Evolutionary conservation across 2,329 filamentous ascomycete species (phyloP), one percentile per base, ranked within the genome.

Genomic region (Xylaria sp.): DNA sequence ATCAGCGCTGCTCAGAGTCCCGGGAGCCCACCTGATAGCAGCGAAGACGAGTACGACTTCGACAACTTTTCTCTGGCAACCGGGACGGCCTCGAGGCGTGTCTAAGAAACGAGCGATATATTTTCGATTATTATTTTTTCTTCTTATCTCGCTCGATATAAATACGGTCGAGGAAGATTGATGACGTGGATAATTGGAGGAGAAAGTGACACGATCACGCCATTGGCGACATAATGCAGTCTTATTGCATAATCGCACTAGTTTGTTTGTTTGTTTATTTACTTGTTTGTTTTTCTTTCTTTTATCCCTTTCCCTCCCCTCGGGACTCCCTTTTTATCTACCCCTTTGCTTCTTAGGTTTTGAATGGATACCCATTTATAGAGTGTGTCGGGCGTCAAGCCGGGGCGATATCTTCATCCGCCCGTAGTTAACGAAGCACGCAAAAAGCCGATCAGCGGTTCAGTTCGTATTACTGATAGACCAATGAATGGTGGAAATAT

Each of bases 1-100:
- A 75, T 75, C 19, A 83, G 79, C 66, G 76, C 75, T 2, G 76
- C 76, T 44, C 80, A 83, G 58, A 85, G 82, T 58, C 82, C 82
- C 7, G 72, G 74, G 59, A 79, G 76, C 55, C 75, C 74, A 37
- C 78, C 76, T 42, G 80, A 80, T 51, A 83, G 78, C 63, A 83
- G 79, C 58, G 83, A 84, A 55, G 83, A 85, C 47, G 80, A 65
- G 39, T 83, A 83, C 62, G 80, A 83, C 73, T 83, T 83, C 63
- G 80, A 82, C 5, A 75, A 70, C 11, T 76, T 75, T 60, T 74
- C 71, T 4, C 72, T 72, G 2, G 73, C 69, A 56, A 66, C 70
- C 6, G 74, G 73, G 2, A 69, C 74, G 66, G 70, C 71, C 6
- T 67, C 67, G 5, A 67, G 70, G 66, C 67, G 64, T 50, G 68